Conservation (phyloP, 306 rosid species). For the Vigna unguiculata region DNA sequence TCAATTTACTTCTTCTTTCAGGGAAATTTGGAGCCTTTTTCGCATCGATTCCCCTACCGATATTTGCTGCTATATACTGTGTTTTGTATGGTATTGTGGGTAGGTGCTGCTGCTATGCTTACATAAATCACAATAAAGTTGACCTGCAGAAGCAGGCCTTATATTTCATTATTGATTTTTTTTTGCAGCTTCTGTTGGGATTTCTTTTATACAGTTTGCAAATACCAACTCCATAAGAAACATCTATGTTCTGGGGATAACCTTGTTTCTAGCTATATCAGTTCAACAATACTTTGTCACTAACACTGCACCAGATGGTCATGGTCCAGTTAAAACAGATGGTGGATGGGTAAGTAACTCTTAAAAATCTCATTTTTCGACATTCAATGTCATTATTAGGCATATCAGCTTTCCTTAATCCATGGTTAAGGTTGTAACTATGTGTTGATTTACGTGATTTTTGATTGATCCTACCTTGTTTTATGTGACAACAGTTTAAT, state of each 20-base stretch:
- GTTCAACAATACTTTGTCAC: slow-evolving; percentile 83
- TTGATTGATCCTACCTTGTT: background rate
- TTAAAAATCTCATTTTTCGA: slow-evolving; percentile 2
- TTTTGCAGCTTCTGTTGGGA: slow-evolving; percentile 82
- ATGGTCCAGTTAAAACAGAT: slow-evolving; percentile 80
- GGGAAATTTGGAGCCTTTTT: slow-evolving; percentile 97
- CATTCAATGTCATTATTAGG: background rate
- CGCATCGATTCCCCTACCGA: slow-evolving; percentile 91
- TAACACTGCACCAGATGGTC: slow-evolving; percentile 69
- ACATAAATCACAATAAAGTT: background rate
- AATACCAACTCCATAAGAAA: slow-evolving; percentile 88
- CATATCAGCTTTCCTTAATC: background rate
- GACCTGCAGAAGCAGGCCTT: background rate
- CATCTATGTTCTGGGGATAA: slow-evolving; percentile 76
- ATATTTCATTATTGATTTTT: background rate
- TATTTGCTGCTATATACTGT: slow-evolving; percentile 91
- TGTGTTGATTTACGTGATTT: too few relatives aligned
- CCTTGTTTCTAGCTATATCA: slow-evolving; percentile 88
- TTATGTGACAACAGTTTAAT: slow-evolving; percentile 67
- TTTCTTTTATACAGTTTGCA: slow-evolving; percentile 67
- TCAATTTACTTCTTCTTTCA: slow-evolving; percentile 49
- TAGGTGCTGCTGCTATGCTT: slow-evolving; percentile 51
- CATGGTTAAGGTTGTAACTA: background rate
- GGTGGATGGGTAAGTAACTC: slow-evolving; percentile 86
- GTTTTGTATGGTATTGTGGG: slow-evolving; percentile 86